Evolutionary conservation across 106 monocot genomes (phyloP).

Genomic region (Platanthera guangdongensis): DNA sequence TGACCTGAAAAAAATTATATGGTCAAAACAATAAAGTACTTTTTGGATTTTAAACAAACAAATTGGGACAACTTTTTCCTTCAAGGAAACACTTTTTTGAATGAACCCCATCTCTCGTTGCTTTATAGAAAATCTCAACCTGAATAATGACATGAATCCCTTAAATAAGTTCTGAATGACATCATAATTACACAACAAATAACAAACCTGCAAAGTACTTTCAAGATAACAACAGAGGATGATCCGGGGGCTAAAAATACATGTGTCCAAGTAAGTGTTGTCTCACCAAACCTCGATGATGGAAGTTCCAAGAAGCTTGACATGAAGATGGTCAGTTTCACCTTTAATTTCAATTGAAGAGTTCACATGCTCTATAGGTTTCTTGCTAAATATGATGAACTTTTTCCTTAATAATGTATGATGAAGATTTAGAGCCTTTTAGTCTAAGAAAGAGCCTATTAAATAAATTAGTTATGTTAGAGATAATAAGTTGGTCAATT

Average conservation of each 20-base stretch:
- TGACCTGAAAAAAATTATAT: constrained; percentile 28
- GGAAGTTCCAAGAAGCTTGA: no score
- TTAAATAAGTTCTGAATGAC: not conserved
- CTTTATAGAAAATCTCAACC: constrained; percentile 62
- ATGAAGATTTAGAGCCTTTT: no score
- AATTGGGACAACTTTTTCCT: constrained; percentile 51
- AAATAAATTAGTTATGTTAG: no score
- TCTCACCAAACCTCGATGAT: constrained; percentile 31
- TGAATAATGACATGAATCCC: constrained; percentile 7
- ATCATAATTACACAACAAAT: not conserved
- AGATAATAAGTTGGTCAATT: not conserved
- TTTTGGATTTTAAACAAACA: not conserved
- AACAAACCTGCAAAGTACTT: constrained; percentile 70
- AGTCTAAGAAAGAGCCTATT: no score
- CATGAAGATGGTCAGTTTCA: no score
- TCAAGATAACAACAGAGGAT: constrained; percentile 68
- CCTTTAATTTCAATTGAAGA: no score
- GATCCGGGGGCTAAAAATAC: constrained; percentile 60
- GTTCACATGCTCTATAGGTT: no score
- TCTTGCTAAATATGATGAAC: no score
- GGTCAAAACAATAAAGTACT: no score
- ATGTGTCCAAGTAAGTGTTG: constrained; percentile 15
- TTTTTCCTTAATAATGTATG: no score
- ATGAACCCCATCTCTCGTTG: constrained; percentile 48
- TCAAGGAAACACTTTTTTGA: constrained; percentile 52